A percentile compares a stretch with the other conserved stretches of the same genome.
phyloP scores from a whole-genome alignment of 495 filamentous ascomycete genomes.

The Umbilicaria muhlenbergii region DNA sequence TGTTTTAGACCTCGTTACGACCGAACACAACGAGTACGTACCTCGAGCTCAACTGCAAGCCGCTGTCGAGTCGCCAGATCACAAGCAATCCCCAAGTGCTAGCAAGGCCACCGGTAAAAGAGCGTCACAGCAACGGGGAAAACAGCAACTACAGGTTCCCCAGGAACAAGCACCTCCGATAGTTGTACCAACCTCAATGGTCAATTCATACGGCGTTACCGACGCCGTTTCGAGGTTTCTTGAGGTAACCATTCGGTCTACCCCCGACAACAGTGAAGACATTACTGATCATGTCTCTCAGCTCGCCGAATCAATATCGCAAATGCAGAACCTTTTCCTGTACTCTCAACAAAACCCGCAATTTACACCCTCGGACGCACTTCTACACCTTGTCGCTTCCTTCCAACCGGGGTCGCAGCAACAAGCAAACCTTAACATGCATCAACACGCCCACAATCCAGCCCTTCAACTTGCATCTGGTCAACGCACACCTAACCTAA shows the following conservation, averaged over 20 bases:
- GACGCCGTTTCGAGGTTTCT: conserved; percentile 45
- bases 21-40: conserved; percentile 51
- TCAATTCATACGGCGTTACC: conserved; percentile 45
- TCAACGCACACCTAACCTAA: conserved; percentile 15
- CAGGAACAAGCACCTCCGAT: conserved; percentile 24
- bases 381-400: conserved; percentile 41
- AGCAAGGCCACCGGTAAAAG: conserved; percentile 42
- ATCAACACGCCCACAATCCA: conserved; percentile 15
- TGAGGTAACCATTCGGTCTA: conserved; percentile 33
- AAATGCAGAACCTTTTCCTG: conserved; percentile 53
- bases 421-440: conserved; percentile 5
- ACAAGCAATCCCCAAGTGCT: conserved; percentile 52
- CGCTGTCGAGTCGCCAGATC: conserved; percentile 35
- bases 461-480: conserved; percentile 7
- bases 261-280: not conserved
- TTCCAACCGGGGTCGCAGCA: conserved; percentile 19
- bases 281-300: conserved; percentile 14
- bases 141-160: conserved; percentile 11
- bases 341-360: conserved; percentile 42
- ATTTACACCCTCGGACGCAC: conserved; percentile 41
- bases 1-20: conserved; percentile 50
- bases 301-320: conserved; percentile 60
- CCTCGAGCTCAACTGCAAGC: conserved; percentile 35
- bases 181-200: conserved; percentile 45
- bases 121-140: conserved; percentile 36